A percentile compares a stretch with the other conserved stretches of the same genome.
Conservation (phyloP, 2,329 filamentous ascomycete genomes). For the Penicillium rolfsii region DNA sequence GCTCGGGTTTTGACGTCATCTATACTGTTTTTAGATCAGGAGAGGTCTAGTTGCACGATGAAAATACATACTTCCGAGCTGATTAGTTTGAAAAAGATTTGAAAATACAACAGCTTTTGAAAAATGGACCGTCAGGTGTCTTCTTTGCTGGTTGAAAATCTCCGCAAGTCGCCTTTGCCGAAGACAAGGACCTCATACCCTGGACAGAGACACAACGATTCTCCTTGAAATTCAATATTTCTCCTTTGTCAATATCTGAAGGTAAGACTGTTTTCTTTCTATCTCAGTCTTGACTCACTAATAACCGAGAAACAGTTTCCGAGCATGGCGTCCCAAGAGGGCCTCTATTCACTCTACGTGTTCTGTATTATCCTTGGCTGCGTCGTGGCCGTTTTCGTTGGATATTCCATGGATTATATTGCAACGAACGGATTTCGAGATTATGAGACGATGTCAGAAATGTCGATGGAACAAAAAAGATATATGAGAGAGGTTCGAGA, state of each 20-base stretch:
- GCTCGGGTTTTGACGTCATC: not conserved
- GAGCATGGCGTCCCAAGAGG: not conserved
- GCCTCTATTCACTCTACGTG: not conserved
- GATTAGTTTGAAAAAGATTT: not conserved
- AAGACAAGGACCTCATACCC: not conserved
- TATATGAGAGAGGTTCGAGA: not conserved
- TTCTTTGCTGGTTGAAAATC: not conserved
- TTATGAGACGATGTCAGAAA: not conserved
- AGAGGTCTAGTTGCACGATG: not conserved
- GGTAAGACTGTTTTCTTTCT: not conserved
- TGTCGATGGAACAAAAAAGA: not conserved
- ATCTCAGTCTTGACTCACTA: not conserved
- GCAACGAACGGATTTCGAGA: not conserved
- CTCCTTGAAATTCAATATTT: not conserved
- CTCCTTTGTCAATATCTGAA: not conserved
- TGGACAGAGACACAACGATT: not conserved
- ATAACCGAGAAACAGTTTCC: not conserved
- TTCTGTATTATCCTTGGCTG: not conserved
- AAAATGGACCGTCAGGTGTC: too few relatives aligned
- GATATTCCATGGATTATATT: not conserved
- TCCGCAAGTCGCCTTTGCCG: not conserved
- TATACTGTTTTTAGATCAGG: not conserved
- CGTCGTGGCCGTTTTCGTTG: not conserved
- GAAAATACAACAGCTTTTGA: not conserved
- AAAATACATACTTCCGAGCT: not conserved